Evolutionary conservation across 495 filamentous ascomycete species (phyloP).

Genomic region (Trichocladium uniseriatum): DNA sequence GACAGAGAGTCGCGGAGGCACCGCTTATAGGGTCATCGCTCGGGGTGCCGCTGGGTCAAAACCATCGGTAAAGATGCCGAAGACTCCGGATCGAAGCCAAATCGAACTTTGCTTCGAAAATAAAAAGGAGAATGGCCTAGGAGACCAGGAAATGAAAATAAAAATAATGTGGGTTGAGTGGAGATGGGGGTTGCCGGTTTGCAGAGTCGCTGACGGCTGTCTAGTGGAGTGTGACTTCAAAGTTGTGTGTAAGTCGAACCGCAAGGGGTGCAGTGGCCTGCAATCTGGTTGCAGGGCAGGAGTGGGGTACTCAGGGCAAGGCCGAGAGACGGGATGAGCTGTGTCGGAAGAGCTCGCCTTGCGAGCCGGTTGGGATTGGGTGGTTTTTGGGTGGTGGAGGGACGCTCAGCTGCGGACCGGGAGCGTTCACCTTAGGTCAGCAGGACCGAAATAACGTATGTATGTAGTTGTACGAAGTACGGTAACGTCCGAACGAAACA

Average conservation of each 20-base stretch:
- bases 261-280: not conserved
- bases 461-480: not conserved
- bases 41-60: conserved; percentile 14
- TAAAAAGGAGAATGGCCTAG: not conserved
- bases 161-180: conserved; percentile 31
- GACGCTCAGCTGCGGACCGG: not conserved
- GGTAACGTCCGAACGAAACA: conserved; percentile 1
- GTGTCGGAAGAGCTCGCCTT: conserved; percentile 21
- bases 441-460: not conserved
- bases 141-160: conserved; percentile 17
- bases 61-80: conserved; percentile 21
- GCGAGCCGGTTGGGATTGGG: conserved; percentile 16
- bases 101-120: conserved; percentile 5
- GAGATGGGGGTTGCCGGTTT: conserved; percentile 17
- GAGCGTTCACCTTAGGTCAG: conserved; percentile 15
- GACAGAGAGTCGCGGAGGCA: conserved; percentile 19
- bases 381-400: too few relatives aligned
- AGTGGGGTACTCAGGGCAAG: conserved; percentile 17
- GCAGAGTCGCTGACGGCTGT: conserved; percentile 6
- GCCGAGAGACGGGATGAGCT: conserved; percentile 13
- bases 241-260: conserved; percentile 19
- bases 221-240: conserved; percentile 5
- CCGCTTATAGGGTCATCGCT: conserved; percentile 24
- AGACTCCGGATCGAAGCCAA: conserved; percentile 20
- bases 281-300: conserved; percentile 8